Percentiles rank a stretch among this genome's conserved stretches.
Conservation (phyloP, 78 protist genomes). For the Dictyostelium capitatum region DNA sequence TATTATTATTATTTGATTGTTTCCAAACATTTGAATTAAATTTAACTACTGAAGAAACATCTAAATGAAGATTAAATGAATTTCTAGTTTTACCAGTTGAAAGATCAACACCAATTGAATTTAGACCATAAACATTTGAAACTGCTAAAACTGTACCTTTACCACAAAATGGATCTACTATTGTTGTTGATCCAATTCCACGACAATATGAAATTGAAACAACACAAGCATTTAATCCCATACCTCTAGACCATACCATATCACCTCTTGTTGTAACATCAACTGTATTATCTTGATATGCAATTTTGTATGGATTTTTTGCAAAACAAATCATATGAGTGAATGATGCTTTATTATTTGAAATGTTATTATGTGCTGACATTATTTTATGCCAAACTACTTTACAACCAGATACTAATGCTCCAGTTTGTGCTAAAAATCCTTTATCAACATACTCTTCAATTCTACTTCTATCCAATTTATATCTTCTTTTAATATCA, state of each 20-base stretch:
- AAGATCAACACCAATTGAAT: slow-evolving; percentile 63
- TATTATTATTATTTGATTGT: slow-evolving; percentile 20
- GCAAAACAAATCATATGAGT: slow-evolving; percentile 72
- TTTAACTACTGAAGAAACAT: not conserved
- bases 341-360: slow-evolving; percentile 35
- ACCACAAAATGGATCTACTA: slow-evolving; percentile 65
- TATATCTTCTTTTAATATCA: slow-evolving; percentile 47
- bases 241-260: slow-evolving; percentile 57
- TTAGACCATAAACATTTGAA: slow-evolving; percentile 45
- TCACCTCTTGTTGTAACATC: slow-evolving; percentile 44
- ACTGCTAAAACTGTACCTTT: slow-evolving; percentile 49
- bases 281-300: slow-evolving; percentile 46
- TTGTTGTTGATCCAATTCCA: not conserved
- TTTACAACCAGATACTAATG: slow-evolving; percentile 47
- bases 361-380: not conserved
- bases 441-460: slow-evolving; percentile 65
- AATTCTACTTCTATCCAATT: not conserved
- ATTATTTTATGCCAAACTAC: slow-evolving; percentile 59
- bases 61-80: slow-evolving; percentile 4
- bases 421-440: slow-evolving; percentile 40
- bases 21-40: not conserved
- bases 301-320: slow-evolving; percentile 13
- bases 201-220: slow-evolving; percentile 17
- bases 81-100: slow-evolving; percentile 31
- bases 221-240: slow-evolving; percentile 69